phyloP scores from a whole-genome alignment of 805 yeast species.

The Candida ulmi region DNA sequence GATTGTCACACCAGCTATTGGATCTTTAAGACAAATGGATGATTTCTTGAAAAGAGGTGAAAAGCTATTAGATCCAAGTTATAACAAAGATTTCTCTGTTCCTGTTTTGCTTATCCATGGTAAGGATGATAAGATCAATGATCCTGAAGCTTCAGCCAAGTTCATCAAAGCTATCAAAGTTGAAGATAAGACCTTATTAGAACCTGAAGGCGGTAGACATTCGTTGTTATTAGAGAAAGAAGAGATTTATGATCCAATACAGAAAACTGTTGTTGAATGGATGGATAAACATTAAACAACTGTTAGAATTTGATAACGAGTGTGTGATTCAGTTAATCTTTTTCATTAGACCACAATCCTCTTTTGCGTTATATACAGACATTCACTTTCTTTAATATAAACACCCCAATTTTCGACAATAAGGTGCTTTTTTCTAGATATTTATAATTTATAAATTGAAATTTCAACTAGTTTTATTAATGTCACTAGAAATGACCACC shows the following conservation, averaged over 20 bases:
- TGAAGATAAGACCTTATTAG: slow-evolving; percentile 14
- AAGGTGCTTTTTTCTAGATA: no score
- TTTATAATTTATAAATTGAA: no score
- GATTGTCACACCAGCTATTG: slow-evolving; percentile 39
- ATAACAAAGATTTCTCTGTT: slow-evolving; percentile 25
- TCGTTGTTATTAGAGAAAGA: slow-evolving; percentile 42
- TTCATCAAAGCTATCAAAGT: slow-evolving; percentile 10
- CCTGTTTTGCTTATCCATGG: slow-evolving; percentile 62
- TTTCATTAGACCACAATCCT: slow-evolving; percentile 3
- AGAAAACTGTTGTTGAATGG: slow-evolving; percentile 37
- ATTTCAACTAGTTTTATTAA: no score
- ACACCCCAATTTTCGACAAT: no score
- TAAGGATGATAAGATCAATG: slow-evolving; percentile 60
- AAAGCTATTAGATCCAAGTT: slow-evolving; percentile 34
- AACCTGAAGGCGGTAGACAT: slow-evolving; percentile 35
- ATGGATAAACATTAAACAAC: slow-evolving; percentile 16
- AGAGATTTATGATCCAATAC: slow-evolving; percentile 29
- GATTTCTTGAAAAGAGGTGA: slow-evolving; percentile 65
- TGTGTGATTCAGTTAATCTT: slow-evolving; percentile 2
- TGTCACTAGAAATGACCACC: no score
- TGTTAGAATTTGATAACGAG: neutral
- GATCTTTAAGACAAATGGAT: slow-evolving; percentile 49
- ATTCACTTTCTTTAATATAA: no score
- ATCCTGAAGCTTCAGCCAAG: slow-evolving; percentile 17
- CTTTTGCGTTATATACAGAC: no score